A percentile compares a stretch with the other conserved stretches of the same genome.
These are phyloP conservation scores for Yamadazyma atmosphaerica DNA, from an alignment of 1,139 yeast species.

Conservation along the genomic window DNA sequence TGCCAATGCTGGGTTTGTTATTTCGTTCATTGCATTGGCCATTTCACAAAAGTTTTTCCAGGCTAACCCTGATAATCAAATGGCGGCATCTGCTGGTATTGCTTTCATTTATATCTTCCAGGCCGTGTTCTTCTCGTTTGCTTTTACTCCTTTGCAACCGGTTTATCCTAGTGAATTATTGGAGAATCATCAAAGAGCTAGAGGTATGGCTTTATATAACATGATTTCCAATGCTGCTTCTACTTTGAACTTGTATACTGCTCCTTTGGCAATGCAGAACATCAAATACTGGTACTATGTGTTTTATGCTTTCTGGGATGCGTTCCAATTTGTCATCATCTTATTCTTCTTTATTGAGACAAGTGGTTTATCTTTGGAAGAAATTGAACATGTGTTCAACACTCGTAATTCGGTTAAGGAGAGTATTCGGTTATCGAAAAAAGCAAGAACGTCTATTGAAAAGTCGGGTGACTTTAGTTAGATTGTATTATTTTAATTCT, in stretches of 20 bases:
- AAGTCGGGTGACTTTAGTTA: neutral
- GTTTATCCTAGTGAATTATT: constrained; percentile 22
- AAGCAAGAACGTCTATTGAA: constrained; percentile 4
- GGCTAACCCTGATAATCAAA: constrained; percentile 11
- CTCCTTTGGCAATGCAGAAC: constrained; percentile 23
- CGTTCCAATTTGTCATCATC: constrained; percentile 18
- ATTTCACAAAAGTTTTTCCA: constrained; percentile 17
- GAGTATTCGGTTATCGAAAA: constrained; percentile 11
- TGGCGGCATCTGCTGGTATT: constrained; percentile 13
- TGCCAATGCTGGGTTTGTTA: constrained; percentile 17
- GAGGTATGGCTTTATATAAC: constrained; percentile 17
- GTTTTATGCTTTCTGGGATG: constrained; percentile 21
- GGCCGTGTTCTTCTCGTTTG: constrained; percentile 21
- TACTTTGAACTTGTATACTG: constrained; percentile 20
- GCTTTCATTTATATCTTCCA: constrained; percentile 20
- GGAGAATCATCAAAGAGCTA: constrained; percentile 18
- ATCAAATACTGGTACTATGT: constrained; percentile 22
- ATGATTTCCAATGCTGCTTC: constrained; percentile 18
- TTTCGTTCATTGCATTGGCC: constrained; percentile 17
- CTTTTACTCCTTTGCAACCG: constrained; percentile 22
- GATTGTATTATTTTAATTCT: neutral
- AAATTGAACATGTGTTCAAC: constrained; percentile 23
- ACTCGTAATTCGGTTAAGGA: constrained; percentile 10
- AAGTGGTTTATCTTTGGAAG: constrained; percentile 27
- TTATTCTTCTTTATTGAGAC: constrained; percentile 32